Evolutionary conservation across 768 basidiomycete genomes (phyloP), one percentile per base, ranked within the genome.

Genomic region (Crucibulum laeve): DNA sequence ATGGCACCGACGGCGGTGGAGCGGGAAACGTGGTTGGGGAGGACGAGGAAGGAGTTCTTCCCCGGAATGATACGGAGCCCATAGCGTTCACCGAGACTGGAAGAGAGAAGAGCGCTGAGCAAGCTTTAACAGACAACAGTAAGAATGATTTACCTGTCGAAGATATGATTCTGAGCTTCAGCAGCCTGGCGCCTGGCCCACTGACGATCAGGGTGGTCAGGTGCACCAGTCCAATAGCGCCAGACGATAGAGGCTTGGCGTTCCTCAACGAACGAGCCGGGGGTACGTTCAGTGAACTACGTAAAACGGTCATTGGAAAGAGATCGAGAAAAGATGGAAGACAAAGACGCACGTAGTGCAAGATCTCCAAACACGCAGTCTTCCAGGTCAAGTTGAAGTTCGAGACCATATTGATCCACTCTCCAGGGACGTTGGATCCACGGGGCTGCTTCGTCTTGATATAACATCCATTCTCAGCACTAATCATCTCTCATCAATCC

Each of bases 141-240:
- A 26, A 5, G 15, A 38, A 13, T 21, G n/a, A 30, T 54, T 23
- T 32, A 78, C 78, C 77, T 79, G 59, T 91, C 90, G 56, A 89
- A 91, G 49, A 91, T 88, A 54, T 92, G 91, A 62, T 93, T 93
- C 63, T 92, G 91, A 17, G 91, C 91, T 58, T 91, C 90, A 0
- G 88, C 87, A 1, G 91, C 91, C 57, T 92, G 90, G 17, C 91
- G 69, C 24, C 84, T 75, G 0, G 89, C 91, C 91, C 91, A 93
- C 44, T 78, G 79, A 8, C 83, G 71, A 53, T 88, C 86, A 0
- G 79, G 60, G 14, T 77, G 69, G 13, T 52, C 49, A 13, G 61
- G 44, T 18, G 58, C 64, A 2, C 70, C 82, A 0, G 80, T 84
- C 83, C 85, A 90, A 73, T 84, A 93, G 0, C 88, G 76, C 87